Evolutionary conservation across 257 asterid genomes (phyloP), one percentile per base, ranked within the genome.

Genomic region (Phtheirospermum japonicum): DNA sequence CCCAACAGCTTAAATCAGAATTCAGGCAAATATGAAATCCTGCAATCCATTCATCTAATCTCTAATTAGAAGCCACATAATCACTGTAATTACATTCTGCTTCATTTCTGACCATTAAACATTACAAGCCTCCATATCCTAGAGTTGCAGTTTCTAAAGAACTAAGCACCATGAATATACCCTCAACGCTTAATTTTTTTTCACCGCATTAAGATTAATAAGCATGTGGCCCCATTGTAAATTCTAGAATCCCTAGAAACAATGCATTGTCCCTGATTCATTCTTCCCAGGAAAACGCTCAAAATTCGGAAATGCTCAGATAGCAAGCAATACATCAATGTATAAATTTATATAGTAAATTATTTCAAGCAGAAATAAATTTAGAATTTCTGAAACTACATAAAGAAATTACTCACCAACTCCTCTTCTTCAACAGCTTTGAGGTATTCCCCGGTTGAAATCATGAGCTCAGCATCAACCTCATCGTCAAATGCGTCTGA

Each of bases 361-460:
- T n/a, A n/a, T n/a, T n/a, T n/a, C n/a, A n/a, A n/a, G n/a, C n/a
- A n/a, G n/a, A n/a, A n/a, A n/a, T n/a, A n/a, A n/a, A n/a, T n/a
- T n/a, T n/a, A n/a, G n/a, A n/a, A n/a, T n/a, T n/a, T n/a, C n/a
- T n/a, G n/a, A n/a, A n/a, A n/a, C n/a, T n/a, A n/a, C n/a, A n/a
- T n/a, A n/a, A n/a, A n/a, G n/a, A n/a, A n/a, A n/a, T n/a, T n/a
- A n/a, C n/a, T n/a, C n/a, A n/a, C n/a, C n/a, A n/a, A n/a, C n/a
- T n/a, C n/a, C n/a, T n/a, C n/a, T n/a, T n/a, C n/a, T n/a, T n/a
- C n/a, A n/a, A n/a, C n/a, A n/a, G n/a, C n/a, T n/a, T n/a, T n/a
- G n/a, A n/a, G n/a, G n/a, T n/a, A n/a, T 19, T 84, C 95, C 26
- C 76, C 82, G 20, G 84, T 83, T 19, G 97, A 81, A 73, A 89